Percentiles rank a stretch among this genome's conserved stretches.
Conservation (phyloP, 2,329 filamentous ascomycete species). For the Escovopsis weberi region DNA sequence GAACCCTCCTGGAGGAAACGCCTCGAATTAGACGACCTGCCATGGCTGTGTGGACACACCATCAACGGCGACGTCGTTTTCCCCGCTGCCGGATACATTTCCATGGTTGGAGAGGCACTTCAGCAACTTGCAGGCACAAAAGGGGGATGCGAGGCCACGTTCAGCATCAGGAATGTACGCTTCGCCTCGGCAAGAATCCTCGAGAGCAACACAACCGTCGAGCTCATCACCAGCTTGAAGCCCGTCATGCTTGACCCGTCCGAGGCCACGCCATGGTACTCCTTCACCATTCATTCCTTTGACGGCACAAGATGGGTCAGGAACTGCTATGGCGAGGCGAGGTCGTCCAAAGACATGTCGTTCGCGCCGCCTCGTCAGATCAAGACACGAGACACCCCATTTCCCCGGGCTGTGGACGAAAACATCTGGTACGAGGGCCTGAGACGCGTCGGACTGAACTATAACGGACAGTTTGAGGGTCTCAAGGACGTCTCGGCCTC, state of each 20-base stretch:
- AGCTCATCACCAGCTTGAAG: conserved; percentile 17
- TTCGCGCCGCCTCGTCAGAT: no score
- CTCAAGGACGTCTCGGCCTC: neutral
- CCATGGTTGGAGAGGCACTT: conserved; percentile 18
- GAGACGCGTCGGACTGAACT: conserved; percentile 2
- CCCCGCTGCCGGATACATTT: conserved; percentile 22
- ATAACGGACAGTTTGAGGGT: conserved; percentile 2
- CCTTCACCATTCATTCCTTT: conserved; percentile 16
- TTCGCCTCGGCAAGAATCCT: conserved; percentile 16
- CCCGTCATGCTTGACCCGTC: conserved; percentile 8
- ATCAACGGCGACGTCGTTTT: conserved; percentile 21
- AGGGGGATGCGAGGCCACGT: neutral
- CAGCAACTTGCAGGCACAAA: conserved; percentile 8
- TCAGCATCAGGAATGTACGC: conserved; percentile 9
- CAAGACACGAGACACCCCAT: neutral
- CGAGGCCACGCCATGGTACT: conserved; percentile 12
- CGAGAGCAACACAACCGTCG: conserved; percentile 11
- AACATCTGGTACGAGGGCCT: conserved; percentile 3
- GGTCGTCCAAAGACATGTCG: conserved; percentile 2
- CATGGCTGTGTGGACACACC: conserved; percentile 25
- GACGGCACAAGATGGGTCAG: conserved; percentile 14
- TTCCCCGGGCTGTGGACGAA: neutral
- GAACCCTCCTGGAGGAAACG: conserved; percentile 11
- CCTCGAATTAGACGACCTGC: conserved; percentile 7
- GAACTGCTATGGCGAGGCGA: conserved; percentile 14